Percentiles rank a stretch among this genome's conserved stretches.
phyloP scores from a whole-genome alignment of 768 basidiomycete genomes.

The Boletales sp. region DNA sequence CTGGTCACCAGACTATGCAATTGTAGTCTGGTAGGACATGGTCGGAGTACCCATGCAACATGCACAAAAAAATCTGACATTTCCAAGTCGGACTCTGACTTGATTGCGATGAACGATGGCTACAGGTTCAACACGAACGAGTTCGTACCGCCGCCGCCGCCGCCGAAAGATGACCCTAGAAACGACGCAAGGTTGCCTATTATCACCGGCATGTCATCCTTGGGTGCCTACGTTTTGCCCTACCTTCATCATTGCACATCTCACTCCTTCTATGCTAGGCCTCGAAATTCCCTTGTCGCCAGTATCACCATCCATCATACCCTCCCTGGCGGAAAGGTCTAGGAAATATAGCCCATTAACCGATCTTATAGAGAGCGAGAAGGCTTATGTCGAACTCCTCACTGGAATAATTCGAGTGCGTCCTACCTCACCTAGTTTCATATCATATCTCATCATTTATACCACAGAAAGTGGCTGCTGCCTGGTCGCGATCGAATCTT shows the following conservation, averaged over 20 bases:
- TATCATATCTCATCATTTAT: conserved; percentile 10
- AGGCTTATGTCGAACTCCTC: conserved; percentile 84
- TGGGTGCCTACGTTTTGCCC: conserved; percentile 18
- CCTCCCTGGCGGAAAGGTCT: conserved; percentile 41
- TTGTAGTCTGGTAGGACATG: conserved; percentile 26
- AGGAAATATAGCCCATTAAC: conserved; percentile 79
- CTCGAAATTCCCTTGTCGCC: conserved; percentile 22
- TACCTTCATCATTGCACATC: conserved; percentile 4
- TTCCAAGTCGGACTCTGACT: neutral
- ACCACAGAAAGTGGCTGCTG: conserved; percentile 90
- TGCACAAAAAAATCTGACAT: neutral
- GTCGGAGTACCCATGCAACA: too few relatives aligned
- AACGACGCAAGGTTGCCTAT: neutral
- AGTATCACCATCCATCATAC: conserved; percentile 16
- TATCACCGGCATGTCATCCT: conserved; percentile 11
- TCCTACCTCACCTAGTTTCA: conserved; percentile 11
- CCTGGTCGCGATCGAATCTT: conserved; percentile 94
- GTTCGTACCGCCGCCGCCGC: conserved; percentile 9
- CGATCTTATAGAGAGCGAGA: conserved; percentile 94
- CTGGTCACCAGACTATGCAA: too few relatives aligned
- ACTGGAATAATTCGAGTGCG: conserved; percentile 88
- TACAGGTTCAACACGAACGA: neutral
- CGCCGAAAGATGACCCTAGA: conserved; percentile 18
- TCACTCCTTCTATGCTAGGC: conserved; percentile 17
- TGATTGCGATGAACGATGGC: conserved; percentile 8